These are phyloP conservation scores for Pyrenopolyporus hunteri DNA, from an alignment of 495 filamentous ascomycete species.

Conservation along the genomic window DNA sequence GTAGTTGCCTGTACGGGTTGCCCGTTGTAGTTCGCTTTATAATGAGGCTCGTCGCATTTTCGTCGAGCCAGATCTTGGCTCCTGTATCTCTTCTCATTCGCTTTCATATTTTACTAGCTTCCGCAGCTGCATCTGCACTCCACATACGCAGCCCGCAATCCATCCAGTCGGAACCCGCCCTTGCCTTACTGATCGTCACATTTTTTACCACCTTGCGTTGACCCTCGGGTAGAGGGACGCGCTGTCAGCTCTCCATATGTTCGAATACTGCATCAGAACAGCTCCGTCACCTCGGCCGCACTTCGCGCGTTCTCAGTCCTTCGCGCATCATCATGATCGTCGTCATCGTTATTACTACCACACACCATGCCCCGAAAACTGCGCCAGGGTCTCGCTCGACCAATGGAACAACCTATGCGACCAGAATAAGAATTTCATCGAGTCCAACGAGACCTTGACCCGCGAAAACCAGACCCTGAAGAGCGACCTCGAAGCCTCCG, in stretches of 20 bases:
- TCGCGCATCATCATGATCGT: slow-evolving; percentile 30
- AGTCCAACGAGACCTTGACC: slow-evolving; percentile 19
- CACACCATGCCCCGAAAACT: slow-evolving; percentile 35
- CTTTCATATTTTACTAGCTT: slow-evolving; percentile 30
- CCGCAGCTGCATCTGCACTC: slow-evolving; percentile 33
- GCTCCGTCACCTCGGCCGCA: slow-evolving; percentile 11
- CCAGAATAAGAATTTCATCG: slow-evolving; percentile 25
- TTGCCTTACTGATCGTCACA: slow-evolving; percentile 14
- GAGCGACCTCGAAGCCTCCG: slow-evolving; percentile 18
- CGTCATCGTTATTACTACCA: slow-evolving; percentile 18
- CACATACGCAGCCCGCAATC: slow-evolving; percentile 12
- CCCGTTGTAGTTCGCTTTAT: slow-evolving; percentile 27
- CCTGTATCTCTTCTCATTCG: slow-evolving; percentile 25
- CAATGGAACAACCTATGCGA: slow-evolving; percentile 34
- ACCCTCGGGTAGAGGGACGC: slow-evolving; percentile 16
- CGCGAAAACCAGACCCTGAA: slow-evolving; percentile 39
- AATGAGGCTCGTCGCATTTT: slow-evolving; percentile 30
- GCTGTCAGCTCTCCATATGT: slow-evolving; percentile 27
- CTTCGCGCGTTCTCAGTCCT: slow-evolving; percentile 31
- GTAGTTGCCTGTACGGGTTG: too few relatives aligned
- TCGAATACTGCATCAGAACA: slow-evolving; percentile 32
- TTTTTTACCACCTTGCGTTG: slow-evolving; percentile 8
- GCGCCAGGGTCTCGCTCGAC: slow-evolving; percentile 34
- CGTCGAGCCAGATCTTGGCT: slow-evolving; percentile 26
- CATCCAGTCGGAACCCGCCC: slow-evolving; percentile 13